Evolutionary conservation across 345 rosid genomes (phyloP), one percentile per base, ranked within the genome.

Genomic region (Zanthoxylum bungeanum): DNA sequence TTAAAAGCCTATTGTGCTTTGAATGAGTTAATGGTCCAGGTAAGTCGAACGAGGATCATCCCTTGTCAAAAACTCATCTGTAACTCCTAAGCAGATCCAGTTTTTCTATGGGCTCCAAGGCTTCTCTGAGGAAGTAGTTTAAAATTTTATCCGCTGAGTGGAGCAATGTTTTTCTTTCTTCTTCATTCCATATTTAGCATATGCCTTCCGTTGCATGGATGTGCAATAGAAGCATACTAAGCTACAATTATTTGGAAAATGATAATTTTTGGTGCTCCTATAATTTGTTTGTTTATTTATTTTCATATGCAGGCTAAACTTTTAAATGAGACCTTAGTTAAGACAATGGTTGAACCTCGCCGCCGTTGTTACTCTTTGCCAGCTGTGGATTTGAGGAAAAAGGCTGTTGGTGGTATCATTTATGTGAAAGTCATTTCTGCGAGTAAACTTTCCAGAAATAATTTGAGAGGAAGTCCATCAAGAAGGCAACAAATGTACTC

Each of bases 281-380:
- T 44, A 14, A 44, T 44, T 44, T 44, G 9, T n/a, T 58, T 37
- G n/a, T n/a, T n/a, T n/a, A n/a, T 58, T 64, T 25, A 57, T 14
- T 39, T 60, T 59, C 47, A 56, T 19, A 22, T 74, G 70, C 78
- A 95, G 99, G 94, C 86, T 33, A 95, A 89, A 70, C 70, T 95
- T 70, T 72, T 89, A 14, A 90, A 88, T 67, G 99, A 95, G 64
- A 86, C 97, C 63, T 77, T 92, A 78, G 91, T 74, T 69, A 95
- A 87, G 86, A 95, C 89, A 59, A 89, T 92, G 99, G 96, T 95
- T 49, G 99, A 95, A 72, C 99, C 99, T 67, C 87, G 85, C 12
- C 89, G 99, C 1, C 90, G 85, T 47, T 92, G 98, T 82, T 83
- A 64, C 73, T 84, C 92, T 30, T 78, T 95, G 78, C 93, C 99